Conservation (phyloP, 2,329 filamentous ascomycete species). For the Talaromyces verruculosus region DNA sequence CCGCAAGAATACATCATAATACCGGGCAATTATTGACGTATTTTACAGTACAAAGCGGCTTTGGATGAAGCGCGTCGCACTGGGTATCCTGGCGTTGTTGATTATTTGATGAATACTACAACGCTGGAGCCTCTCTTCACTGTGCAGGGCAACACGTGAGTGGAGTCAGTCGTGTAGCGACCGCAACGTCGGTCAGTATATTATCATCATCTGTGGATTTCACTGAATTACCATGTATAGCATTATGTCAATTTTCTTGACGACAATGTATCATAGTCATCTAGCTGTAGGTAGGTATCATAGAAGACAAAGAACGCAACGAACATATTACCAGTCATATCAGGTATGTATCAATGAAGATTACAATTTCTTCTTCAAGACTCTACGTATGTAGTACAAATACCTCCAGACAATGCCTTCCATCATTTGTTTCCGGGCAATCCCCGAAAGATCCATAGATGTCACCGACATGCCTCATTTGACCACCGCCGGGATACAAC, state of each 20-base stretch:
- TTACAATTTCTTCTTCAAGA: not conserved
- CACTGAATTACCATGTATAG: not conserved
- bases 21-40: not conserved
- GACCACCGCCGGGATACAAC: not conserved
- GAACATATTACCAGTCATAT: not conserved
- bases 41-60: constrained; percentile 2
- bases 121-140: not conserved
- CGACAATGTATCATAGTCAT: not conserved
- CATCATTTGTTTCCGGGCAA: not conserved
- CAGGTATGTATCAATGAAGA: not conserved
- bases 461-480: not conserved
- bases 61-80: not conserved
- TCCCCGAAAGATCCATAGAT: not conserved
- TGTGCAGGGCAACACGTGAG: not conserved
- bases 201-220: not conserved
- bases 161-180: not conserved
- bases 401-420: not conserved
- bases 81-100: not conserved
- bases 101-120: not conserved
- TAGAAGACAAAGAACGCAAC: not conserved
- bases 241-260: not conserved
- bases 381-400: not conserved
- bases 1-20: not conserved
- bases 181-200: not conserved
- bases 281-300: not conserved